phyloP scores from a whole-genome alignment of 2,329 filamentous ascomycete species.

The Cryphonectria nitschkei region DNA sequence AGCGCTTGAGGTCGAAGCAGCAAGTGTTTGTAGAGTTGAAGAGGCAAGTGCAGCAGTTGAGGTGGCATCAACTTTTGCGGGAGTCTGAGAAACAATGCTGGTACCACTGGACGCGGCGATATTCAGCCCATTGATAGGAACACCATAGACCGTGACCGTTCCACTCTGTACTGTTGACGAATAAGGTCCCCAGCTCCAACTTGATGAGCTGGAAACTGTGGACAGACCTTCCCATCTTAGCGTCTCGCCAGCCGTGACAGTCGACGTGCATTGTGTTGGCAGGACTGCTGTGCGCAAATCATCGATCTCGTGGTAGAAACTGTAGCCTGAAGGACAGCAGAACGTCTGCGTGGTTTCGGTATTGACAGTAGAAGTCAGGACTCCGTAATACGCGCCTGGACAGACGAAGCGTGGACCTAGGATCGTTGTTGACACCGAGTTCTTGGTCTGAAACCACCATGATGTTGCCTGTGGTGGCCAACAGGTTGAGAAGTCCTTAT shows the following conservation, averaged over 20 bases:
- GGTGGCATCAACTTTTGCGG: background rate
- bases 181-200: background rate
- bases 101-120: background rate
- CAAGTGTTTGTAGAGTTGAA: background rate
- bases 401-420: background rate
- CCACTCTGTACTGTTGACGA: background rate
- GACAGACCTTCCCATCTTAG: background rate
- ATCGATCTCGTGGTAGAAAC: background rate
- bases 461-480: background rate
- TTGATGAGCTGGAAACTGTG: background rate
- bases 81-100: background rate
- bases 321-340: background rate
- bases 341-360: background rate
- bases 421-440: background rate
- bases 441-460: background rate
- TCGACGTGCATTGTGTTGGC: slow-evolving; percentile 1
- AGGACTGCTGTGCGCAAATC: background rate
- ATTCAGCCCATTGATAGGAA: background rate
- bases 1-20: background rate
- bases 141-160: background rate
- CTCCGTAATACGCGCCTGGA: background rate
- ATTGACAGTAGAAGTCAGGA: background rate
- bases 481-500: background rate
- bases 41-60: background rate
- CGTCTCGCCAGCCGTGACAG: background rate